Evolutionary conservation across 2,329 filamentous ascomycete species (phyloP), one percentile per base, ranked within the genome.

Genomic region (Claviceps arundinis): DNA sequence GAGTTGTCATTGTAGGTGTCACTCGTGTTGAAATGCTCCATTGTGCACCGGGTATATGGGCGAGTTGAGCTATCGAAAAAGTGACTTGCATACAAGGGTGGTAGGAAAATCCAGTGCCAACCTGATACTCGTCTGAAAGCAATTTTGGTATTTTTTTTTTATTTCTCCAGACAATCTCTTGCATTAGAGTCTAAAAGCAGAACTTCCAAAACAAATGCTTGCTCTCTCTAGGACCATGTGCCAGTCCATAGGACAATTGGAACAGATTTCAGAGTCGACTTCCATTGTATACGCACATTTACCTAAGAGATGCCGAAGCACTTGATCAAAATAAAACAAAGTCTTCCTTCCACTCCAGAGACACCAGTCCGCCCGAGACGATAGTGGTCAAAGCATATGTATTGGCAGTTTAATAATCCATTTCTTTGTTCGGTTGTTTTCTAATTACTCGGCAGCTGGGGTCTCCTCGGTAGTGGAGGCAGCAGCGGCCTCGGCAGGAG

Each of bases 401-500:
- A 54, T 61, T 61, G 62, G 58, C 59, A 58, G 61, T 56, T 52
- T 51, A 53, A 57, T 50, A 59, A 59, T 59, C 57, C 53, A 41
- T 26, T 52, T 50, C 37, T 48, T 41, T 52, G 38, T 48, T 47
- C 37, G 16, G 37, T 19, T 40, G n/a, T 17, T 17, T 37, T 55
- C 70, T 11, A 34, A 11, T 76, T 80, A 82, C 73, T 81, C 78
- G 62, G 75, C 70, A 64, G 75, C 73, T 82, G 88, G 89, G 63
- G 79, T 70, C 77, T 89, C 87, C 68, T 82, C 78, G 52, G 73
- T 64, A 54, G 74, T 60, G 55, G 77, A 70, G 56, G 81, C 68
- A 55, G 77, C 71, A 55, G 82, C 69, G 58, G 82, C 73, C 64
- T 82, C 81, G 55, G 76, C 66, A 58, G 77, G 73, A 61, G 75